Base-by-base conservation (phyloP, 305 asterid species). In the Fraxinus platypoda region DNA sequence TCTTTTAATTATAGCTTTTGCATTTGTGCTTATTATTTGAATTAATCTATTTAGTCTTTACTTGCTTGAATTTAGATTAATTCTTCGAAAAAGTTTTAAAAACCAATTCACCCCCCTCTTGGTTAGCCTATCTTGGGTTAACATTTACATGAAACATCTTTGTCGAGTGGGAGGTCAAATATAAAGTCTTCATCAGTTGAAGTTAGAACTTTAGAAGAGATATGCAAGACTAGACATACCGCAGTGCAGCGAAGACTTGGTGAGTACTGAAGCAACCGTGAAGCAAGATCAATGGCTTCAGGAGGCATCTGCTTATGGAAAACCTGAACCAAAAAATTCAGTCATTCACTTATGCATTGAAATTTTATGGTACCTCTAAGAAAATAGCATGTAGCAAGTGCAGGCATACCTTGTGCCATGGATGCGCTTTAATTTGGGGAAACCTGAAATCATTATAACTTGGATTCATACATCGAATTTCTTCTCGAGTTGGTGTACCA, bases 401-500 rank as follows among this genome's bases (percentile, higher is more conserved):
- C 11, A 78, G 82, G 68, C 80, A 68, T 82, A 94, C 98, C 92
- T 95, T 95, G 88, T 94, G 99, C 98, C 98, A 94, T 19, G 98
- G 99, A 88, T 94, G 98, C 49, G 97, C 97, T 87, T 93, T 93
- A 43, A 88, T 92, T 82, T 93, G 97, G 81, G 97, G 98, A 87
- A 95, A 93, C 85, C 95, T 93, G 87, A 94, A 95, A 87, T 94
- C 98, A 0, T 94, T 89, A 81, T 95, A 95, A 84, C 92, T 93
- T 76, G 98, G 99, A 84, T 95, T 94, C 99, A 95, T 95, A 84
- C 98, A 95, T 80, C 97, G 97, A 81, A 95, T 91, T 89, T 95
- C 99, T 85, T 95, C 99, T 78, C 99, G 91, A 54, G 99, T 95
- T 62, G 99, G 99, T 57, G 99, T 95, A 78, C 99, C 99, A 84